Base-by-base conservation (phyloP, 225 moss, liverwort and hornwort genomes). In the Thuidium tamariscinum region DNA sequence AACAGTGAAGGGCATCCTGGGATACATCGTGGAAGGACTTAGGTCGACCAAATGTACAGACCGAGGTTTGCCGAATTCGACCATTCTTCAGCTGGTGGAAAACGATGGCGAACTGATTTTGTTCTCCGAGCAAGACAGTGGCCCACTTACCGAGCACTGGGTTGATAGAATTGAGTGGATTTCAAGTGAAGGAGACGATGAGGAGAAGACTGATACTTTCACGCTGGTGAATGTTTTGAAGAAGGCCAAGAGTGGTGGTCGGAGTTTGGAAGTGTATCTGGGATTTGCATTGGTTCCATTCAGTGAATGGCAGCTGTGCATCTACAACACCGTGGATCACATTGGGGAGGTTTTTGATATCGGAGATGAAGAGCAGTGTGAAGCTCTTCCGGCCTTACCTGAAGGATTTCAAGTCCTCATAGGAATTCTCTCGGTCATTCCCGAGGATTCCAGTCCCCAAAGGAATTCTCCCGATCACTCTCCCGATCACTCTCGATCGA, bases 101-200 rank as follows among this genome's bases (percentile, higher is more conserved):
- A 75, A 54, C 75, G 3, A 36, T 23, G 75, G 75, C 9, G n/a
- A 75, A 0, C 34, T 75, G 0, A 52, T n/a, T 65, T n/a, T 88
- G 23, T 90, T 90, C 49, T 81, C 85, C 0, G 90, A 90, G 74
- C 88, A 34, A 32, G 90, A 88, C 64, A 44, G 39, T 26, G 88
- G 71, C 0, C 37, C 55, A 0, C 59, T 5, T 0, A n/a, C n/a
- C n/a, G 81, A 84, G 59, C 89, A 90, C 1, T 81, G 59, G 30
- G n/a, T 90, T 9, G 79, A 88, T 26, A 25, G 42, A 13, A 0
- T 89, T 18, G 55, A 83, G 56, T 87, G 84, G 80, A 83, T 8
- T n/a, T 3, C 0, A 11, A 34, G 42, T 5, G 84, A 76, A 39
- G 36, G 48, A 72, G 81, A 52, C 34, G 46, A 20, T 4, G 32